phyloP scores from a whole-genome alignment of 2,329 filamentous ascomycete species.

The Aspergillus fumigatus region DNA sequence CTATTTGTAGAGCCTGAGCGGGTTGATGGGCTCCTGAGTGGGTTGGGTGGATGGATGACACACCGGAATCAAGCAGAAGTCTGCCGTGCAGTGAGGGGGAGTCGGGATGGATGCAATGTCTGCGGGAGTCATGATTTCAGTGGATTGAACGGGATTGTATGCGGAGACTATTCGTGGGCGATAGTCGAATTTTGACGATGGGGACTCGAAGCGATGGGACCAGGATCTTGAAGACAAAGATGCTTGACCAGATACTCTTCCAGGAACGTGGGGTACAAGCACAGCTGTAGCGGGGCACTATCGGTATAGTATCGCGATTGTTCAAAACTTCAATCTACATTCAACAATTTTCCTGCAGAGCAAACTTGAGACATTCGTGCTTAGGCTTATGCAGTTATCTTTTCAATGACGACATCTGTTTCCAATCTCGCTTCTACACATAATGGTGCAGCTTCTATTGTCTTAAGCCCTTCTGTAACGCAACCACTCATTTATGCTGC shows the following conservation, averaged over 20 bases:
- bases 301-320: background rate
- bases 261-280: background rate
- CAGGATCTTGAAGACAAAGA: background rate
- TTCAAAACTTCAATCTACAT: background rate
- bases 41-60: conserved; percentile 23
- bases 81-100: conserved; percentile 72
- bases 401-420: background rate
- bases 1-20: background rate
- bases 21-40: background rate
- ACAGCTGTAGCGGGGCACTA: background rate
- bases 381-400: background rate
- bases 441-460: background rate
- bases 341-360: background rate
- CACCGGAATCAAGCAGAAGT: conserved; percentile 87
- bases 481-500: background rate
- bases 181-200: background rate
- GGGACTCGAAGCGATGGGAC: background rate
- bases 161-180: background rate
- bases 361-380: background rate
- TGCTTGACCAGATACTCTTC: background rate
- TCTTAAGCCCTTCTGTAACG: background rate
- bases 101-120: conserved; percentile 45
- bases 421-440: background rate
- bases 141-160: background rate
- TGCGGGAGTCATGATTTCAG: conserved; percentile 14